Evolutionary conservation across 805 yeast species (phyloP).

Genomic region (Teunomyces barrocoloradensis): DNA sequence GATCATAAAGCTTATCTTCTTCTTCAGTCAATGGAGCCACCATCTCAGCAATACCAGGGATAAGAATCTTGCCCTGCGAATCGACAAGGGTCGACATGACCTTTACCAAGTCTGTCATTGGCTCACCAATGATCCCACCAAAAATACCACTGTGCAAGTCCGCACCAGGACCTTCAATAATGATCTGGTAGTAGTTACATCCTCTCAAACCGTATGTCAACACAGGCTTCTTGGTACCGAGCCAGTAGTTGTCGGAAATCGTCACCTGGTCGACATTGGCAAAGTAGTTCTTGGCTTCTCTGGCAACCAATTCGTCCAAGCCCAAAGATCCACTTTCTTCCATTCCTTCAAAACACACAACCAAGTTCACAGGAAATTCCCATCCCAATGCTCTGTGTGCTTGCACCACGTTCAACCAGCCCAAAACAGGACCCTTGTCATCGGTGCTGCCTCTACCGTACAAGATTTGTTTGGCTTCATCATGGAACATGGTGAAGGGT

Average conservation of each 20-base stretch:
- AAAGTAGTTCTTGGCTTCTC: slow-evolving; percentile 78
- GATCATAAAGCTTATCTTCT: slow-evolving; percentile 77
- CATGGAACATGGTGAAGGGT: slow-evolving; percentile 70
- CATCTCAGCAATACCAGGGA: slow-evolving; percentile 90
- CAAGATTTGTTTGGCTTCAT: slow-evolving; percentile 62
- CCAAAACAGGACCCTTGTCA: slow-evolving; percentile 97
- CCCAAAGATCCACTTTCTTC: slow-evolving; percentile 97
- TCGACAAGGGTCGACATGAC: slow-evolving; percentile 77
- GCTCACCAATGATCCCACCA: slow-evolving; percentile 97
- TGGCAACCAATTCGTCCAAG: slow-evolving; percentile 74
- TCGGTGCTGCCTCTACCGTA: slow-evolving; percentile 96
- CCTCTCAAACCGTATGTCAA: slow-evolving; percentile 98
- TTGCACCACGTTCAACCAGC: slow-evolving; percentile 91
- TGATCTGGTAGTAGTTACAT: slow-evolving; percentile 84
- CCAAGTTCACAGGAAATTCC: slow-evolving; percentile 90
- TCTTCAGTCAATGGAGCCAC: slow-evolving; percentile 87
- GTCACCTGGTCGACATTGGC: slow-evolving; percentile 91
- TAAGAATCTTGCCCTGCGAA: slow-evolving; percentile 73
- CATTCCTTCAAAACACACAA: slow-evolving; percentile 97
- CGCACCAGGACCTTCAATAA: slow-evolving; percentile 88
- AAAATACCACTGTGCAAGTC: slow-evolving; percentile 97
- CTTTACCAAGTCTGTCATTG: slow-evolving; percentile 88
- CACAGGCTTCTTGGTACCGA: slow-evolving; percentile 95
- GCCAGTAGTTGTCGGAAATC: slow-evolving; percentile 97
- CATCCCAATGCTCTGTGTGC: slow-evolving; percentile 83